Base-by-base conservation (phyloP, 2,329 filamentous ascomycete species). In the Botryotinia calthae region DNA sequence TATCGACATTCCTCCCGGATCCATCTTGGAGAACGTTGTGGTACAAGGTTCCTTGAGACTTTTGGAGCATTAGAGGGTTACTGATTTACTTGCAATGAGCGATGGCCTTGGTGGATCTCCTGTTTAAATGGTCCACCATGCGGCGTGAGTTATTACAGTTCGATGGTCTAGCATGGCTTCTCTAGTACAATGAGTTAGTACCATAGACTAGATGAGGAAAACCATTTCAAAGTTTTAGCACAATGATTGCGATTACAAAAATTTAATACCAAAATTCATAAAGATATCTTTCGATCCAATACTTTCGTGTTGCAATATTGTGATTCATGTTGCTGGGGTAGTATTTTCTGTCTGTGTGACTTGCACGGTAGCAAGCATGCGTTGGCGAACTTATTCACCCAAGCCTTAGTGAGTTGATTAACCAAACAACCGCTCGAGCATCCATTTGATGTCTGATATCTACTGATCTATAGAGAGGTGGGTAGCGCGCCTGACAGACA, bases 1-100 rank as follows among this genome's bases (percentile, higher is more conserved):
- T 76, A 99, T 99, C 80, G 96, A 99, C 82, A 92, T 99, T 79
- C 96, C 96, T 70, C 95, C 96, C 31, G 96, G 96, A 82, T 98
- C 95, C 31, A 93, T 99, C 80, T 88, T 99, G 74, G 96, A 99
- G 88, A 99, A 99, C 85, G 96, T 98, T 22, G 96, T 99, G 69
- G 96, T 99, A 73, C 96, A 99, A 88, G 96, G 96, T 81, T 97
- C 94, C 84, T 89, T 99, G 88, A 88, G 89, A 81, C 84, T 91
- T 78, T 84, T 91, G 77, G 89, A 91, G 85, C 89, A 91, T 82
- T 91, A 88, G 80, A 79, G 46, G 22, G 65, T 44, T 73, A 25
- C 73, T 74, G 54, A 16, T 72, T 62, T 70, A 20, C 28, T 56
- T 70, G 65, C 54, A 44, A 68, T 54, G 69, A 64, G 58, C 44